Evolutionary conservation across 139 green algal genomes (phyloP).

Genomic region (Tetraselmis chui): DNA sequence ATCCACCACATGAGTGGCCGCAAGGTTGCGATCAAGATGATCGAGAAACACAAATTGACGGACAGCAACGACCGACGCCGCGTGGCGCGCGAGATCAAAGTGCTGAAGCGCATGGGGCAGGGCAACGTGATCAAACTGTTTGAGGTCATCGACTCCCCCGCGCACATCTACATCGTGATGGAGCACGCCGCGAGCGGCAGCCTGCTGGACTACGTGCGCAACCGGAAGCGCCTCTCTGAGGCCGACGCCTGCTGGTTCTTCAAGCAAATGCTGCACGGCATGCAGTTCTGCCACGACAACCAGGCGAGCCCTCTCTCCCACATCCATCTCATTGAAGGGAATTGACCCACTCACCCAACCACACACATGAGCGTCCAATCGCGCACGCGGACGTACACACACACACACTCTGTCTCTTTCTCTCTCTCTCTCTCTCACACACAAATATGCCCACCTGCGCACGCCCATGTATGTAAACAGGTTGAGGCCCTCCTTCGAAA

Average conservation of each 20-base stretch:
- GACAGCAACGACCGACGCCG: slow-evolving; percentile 49
- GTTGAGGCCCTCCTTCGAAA: no score
- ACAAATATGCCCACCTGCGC: no score
- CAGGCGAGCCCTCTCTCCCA: background rate
- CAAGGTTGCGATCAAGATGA: slow-evolving; percentile 79
- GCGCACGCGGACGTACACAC: no score
- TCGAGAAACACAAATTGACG: slow-evolving; percentile 68
- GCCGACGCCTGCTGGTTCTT: slow-evolving; percentile 60
- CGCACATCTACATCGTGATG: slow-evolving; percentile 78
- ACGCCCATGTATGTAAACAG: no score
- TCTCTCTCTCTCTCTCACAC: no score
- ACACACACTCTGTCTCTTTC: no score
- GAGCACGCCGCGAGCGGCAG: slow-evolving; percentile 61
- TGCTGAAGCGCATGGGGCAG: slow-evolving; percentile 71
- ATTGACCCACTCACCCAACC: no score
- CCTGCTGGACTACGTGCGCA: slow-evolving; percentile 81
- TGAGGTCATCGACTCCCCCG: slow-evolving; percentile 62
- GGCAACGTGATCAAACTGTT: slow-evolving; percentile 57
- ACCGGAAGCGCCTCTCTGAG: slow-evolving; percentile 69
- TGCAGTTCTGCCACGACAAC: slow-evolving; percentile 12
- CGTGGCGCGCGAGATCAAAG: slow-evolving; percentile 71
- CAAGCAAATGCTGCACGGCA: slow-evolving; percentile 27
- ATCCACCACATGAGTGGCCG: slow-evolving; percentile 55
- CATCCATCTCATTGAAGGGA: no score
- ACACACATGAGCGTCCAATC: no score